These are phyloP conservation scores for Monoraphidium neglectum DNA, from an alignment of 139 green algal genomes.

Conservation along the genomic window DNA sequence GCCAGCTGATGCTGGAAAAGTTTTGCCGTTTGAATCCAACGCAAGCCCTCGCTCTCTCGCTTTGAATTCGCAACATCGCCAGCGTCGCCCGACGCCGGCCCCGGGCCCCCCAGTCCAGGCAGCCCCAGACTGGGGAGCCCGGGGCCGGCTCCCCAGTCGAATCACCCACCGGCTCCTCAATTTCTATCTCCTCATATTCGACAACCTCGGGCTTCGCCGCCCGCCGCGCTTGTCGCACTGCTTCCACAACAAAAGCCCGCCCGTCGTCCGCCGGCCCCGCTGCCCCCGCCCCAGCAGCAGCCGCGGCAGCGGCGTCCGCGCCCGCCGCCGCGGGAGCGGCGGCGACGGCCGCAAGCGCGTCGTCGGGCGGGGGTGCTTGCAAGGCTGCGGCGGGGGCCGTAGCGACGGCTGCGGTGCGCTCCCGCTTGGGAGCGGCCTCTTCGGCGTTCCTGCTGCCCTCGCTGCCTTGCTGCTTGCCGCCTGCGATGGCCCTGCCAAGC, in stretches of 20 bases:
- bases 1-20: too few relatives aligned
- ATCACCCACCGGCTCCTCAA: background rate
- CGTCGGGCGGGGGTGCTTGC: too few relatives aligned
- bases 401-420: background rate
- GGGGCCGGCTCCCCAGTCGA: too few relatives aligned
- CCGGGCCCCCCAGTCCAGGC: background rate
- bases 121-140: background rate
- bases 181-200: background rate
- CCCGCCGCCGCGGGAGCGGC: conserved; percentile 3
- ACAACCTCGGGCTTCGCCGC: background rate
- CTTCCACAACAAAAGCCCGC: conserved; percentile 17
- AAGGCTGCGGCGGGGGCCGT: background rate
- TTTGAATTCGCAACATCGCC: too few relatives aligned
- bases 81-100: background rate
- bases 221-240: background rate
- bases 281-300: background rate
- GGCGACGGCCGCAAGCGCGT: background rate
- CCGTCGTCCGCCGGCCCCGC: background rate
- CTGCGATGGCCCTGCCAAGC: background rate
- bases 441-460: background rate
- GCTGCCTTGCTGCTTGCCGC: background rate
- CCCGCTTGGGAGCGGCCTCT: background rate
- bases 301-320: background rate
- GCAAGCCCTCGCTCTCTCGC: too few relatives aligned
- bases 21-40: too few relatives aligned